Percentiles rank a stretch among this genome's conserved stretches.
phyloP scores from a whole-genome alignment of 139 green algal species.

The Chlorella sp. region DNA sequence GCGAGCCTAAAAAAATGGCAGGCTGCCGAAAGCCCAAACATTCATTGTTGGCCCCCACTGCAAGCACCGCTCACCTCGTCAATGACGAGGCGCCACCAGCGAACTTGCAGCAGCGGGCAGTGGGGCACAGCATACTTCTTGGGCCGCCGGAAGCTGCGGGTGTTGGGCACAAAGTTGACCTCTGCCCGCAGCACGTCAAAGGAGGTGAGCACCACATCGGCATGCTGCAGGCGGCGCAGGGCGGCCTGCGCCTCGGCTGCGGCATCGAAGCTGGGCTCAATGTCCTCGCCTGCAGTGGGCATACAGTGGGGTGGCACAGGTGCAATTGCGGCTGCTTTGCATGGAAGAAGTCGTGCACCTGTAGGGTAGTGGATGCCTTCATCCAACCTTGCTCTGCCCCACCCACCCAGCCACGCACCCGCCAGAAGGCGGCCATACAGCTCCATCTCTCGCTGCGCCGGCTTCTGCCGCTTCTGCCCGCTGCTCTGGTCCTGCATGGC shows the following conservation, averaged over 20 bases:
- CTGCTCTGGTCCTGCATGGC: background rate
- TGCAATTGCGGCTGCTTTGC: too few relatives aligned
- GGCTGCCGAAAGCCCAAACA: too few relatives aligned
- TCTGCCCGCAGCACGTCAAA: conserved; percentile 64
- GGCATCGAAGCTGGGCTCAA: conserved; percentile 45
- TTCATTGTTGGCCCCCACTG: too few relatives aligned
- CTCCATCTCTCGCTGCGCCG: conserved; percentile 36
- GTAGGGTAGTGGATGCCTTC: too few relatives aligned
- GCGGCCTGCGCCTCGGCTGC: conserved; percentile 48
- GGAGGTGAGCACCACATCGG: conserved; percentile 77
- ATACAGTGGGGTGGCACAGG: background rate
- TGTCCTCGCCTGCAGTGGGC: conserved; percentile 7
- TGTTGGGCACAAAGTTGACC: conserved; percentile 26
- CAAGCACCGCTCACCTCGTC: conserved; percentile 70
- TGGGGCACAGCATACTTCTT: conserved; percentile 72
- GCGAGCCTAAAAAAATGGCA: too few relatives aligned
- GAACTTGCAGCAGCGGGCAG: conserved; percentile 61
- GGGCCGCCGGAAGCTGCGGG: conserved; percentile 50
- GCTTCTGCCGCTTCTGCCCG: conserved; percentile 11
- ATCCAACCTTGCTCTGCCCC: background rate
- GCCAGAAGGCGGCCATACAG: conserved; percentile 15
- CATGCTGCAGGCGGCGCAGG: conserved; percentile 41
- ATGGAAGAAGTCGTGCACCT: too few relatives aligned
- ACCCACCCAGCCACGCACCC: background rate
- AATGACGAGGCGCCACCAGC: conserved; percentile 76